These are phyloP conservation scores for Paramecium biaurelia DNA, from an alignment of 73 alveolate genomes.

Conservation along the genomic window DNA sequence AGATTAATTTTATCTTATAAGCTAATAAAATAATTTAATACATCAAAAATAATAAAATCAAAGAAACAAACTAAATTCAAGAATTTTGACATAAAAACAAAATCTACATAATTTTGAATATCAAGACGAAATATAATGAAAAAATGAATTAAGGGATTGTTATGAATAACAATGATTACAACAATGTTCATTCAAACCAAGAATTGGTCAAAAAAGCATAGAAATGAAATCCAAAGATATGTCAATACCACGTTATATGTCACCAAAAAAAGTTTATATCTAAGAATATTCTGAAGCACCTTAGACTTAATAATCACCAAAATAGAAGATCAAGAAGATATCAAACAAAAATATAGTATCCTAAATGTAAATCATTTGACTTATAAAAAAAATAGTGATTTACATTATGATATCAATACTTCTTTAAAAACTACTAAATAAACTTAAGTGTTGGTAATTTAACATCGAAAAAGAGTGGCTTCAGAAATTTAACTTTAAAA, in stretches of 20 bases:
- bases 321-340: neutral
- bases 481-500: neutral
- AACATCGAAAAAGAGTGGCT: conserved; percentile 10
- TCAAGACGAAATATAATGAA: neutral
- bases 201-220: neutral
- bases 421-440: neutral
- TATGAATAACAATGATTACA: neutral
- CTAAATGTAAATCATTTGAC: neutral
- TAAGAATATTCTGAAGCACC: neutral
- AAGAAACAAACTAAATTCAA: neutral
- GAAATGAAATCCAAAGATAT: neutral
- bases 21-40: neutral
- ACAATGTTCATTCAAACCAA: neutral
- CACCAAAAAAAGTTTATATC: neutral
- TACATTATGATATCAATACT: neutral
- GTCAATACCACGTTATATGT: neutral
- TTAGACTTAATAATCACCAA: neutral
- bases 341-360: neutral
- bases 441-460: neutral
- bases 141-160: neutral
- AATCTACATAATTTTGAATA: neutral
- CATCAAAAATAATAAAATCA: neutral
- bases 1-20: neutral
- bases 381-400: neutral
- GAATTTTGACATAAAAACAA: neutral